phyloP scores from a whole-genome alignment of 2,329 filamentous ascomycete genomes.

The Colletotrichum cereale region DNA sequence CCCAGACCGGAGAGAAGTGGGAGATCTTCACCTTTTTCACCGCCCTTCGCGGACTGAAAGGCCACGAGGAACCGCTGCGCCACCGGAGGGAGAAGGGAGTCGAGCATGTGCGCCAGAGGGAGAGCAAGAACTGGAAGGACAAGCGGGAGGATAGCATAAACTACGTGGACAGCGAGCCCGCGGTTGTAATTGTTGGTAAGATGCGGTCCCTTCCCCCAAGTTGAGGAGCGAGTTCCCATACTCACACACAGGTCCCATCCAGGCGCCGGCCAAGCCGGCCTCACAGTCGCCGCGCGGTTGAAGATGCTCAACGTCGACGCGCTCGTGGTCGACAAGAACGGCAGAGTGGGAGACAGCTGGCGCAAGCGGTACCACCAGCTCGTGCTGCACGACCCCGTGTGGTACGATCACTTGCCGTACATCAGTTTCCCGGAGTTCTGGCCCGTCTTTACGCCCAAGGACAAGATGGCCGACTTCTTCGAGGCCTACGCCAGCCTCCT shows the following conservation, averaged over 20 bases:
- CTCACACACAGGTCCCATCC: background rate
- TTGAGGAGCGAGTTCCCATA: background rate
- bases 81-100: constrained; percentile 62
- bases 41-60: constrained; percentile 60
- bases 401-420: constrained; percentile 70
- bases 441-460: constrained; percentile 76
- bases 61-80: constrained; percentile 59
- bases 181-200: constrained; percentile 43
- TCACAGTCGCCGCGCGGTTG: constrained; percentile 64
- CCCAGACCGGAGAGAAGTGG: constrained; percentile 55
- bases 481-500: constrained; percentile 71
- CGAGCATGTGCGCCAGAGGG: constrained; percentile 60
- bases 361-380: constrained; percentile 67
- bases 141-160: constrained; percentile 36
- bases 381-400: constrained; percentile 74
- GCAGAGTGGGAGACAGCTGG: constrained; percentile 71
- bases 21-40: constrained; percentile 71
- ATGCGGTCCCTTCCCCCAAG: background rate
- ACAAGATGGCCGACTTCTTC: constrained; percentile 75
- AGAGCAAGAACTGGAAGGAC: constrained; percentile 44
- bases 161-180: constrained; percentile 36
- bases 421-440: constrained; percentile 70
- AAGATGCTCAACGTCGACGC: constrained; percentile 67
- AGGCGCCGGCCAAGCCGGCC: constrained; percentile 63
- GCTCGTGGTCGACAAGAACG: constrained; percentile 64